Percentiles rank a stretch among this genome's conserved stretches.
Conservation (phyloP, 164 flowering plant species). For the Chimonanthus praecox region DNA sequence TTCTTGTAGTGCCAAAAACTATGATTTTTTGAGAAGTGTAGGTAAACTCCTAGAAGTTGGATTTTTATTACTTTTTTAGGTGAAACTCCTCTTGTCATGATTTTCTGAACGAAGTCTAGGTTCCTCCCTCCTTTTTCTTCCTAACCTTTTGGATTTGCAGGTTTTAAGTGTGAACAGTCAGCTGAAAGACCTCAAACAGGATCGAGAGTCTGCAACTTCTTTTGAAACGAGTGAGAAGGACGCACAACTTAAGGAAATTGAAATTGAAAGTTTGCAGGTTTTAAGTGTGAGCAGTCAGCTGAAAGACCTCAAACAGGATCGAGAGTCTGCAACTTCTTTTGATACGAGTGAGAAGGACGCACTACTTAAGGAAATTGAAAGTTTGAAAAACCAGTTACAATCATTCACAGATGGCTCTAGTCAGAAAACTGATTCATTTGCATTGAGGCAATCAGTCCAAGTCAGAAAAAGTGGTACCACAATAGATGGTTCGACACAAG, state of each 20-base stretch:
- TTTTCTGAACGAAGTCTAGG: too few relatives aligned
- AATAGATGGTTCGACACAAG: constrained; percentile 8
- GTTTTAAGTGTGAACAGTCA: constrained; percentile 26
- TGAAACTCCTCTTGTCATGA: neutral
- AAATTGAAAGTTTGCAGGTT: constrained; percentile 32
- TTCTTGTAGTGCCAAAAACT: too few relatives aligned
- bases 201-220: constrained; percentile 13
- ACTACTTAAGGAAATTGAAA: constrained; percentile 69
- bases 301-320: constrained; percentile 31
- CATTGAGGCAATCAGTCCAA: constrained; percentile 42
- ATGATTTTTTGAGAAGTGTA: too few relatives aligned
- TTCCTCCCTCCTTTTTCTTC: too few relatives aligned
- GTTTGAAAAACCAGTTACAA: constrained; percentile 51
- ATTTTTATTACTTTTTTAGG: neutral
- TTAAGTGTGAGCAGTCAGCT: constrained; percentile 29
- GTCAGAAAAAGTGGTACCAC: constrained; percentile 32
- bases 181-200: constrained; percentile 31
- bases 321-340: constrained; percentile 18
- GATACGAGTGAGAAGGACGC: constrained; percentile 59
- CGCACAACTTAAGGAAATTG: constrained; percentile 69
- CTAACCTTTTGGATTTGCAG: neutral
- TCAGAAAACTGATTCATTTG: constrained; percentile 34
- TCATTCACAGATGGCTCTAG: constrained; percentile 32
- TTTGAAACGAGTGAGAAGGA: constrained; percentile 58
- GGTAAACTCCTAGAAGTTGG: neutral